Conservation (phyloP, 257 asterid genomes). For the Leonotis leonurus region DNA sequence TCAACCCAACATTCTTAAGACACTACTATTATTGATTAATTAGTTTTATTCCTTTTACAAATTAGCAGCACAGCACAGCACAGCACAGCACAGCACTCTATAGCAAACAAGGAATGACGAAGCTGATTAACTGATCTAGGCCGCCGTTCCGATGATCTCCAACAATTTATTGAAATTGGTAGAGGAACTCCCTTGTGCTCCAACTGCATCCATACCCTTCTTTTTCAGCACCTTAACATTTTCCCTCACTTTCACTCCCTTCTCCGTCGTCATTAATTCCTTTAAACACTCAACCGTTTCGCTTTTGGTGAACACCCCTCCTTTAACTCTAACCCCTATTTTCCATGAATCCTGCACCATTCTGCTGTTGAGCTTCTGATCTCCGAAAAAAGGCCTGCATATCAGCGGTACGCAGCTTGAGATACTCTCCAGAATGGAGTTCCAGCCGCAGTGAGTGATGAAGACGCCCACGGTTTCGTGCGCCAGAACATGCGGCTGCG, state of each 20-base stretch:
- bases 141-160: slow-evolving; percentile 27
- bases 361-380: slow-evolving; percentile 45
- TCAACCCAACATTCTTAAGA: too few relatives aligned
- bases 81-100: too few relatives aligned
- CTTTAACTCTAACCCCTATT: slow-evolving; percentile 34
- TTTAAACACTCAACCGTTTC: slow-evolving; percentile 27
- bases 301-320: slow-evolving; percentile 30
- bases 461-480: slow-evolving; percentile 41
- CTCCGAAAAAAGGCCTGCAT: slow-evolving; percentile 71
- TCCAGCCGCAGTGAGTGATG: slow-evolving; percentile 79
- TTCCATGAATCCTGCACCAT: slow-evolving; percentile 52
- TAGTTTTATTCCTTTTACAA: neutral
- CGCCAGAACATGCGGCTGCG: slow-evolving; percentile 41
- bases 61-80: neutral
- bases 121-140: neutral
- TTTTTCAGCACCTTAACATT: slow-evolving; percentile 25
- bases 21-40: too few relatives aligned
- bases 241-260: slow-evolving; percentile 26
- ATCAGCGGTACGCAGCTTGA: slow-evolving; percentile 50
- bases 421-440: slow-evolving; percentile 53
- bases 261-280: slow-evolving; percentile 13
- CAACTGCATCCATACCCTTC: slow-evolving; percentile 32
- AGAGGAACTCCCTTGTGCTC: slow-evolving; percentile 37
- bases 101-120: neutral
- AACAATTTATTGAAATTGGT: slow-evolving; percentile 30